These are phyloP conservation scores for Nakazawaea populi DNA, from an alignment of 805 yeast species.

Conservation along the genomic window DNA sequence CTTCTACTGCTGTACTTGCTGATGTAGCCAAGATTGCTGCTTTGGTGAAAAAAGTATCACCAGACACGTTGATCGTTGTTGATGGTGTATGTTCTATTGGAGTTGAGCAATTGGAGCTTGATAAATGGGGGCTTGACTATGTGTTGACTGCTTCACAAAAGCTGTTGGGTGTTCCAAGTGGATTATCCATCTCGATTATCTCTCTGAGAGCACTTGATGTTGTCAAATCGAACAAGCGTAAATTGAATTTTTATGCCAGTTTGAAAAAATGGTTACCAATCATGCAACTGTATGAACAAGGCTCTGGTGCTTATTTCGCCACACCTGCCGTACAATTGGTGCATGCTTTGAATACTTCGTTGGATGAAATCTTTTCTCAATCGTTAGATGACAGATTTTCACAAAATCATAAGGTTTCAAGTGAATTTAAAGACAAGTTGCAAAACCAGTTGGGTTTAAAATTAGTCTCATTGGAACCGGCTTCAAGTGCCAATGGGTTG, in stretches of 20 bases:
- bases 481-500: slow-evolving; percentile 79
- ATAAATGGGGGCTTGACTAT: slow-evolving; percentile 84
- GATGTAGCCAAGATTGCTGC: slow-evolving; percentile 60
- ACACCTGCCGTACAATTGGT: slow-evolving; percentile 91
- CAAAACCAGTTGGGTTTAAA: slow-evolving; percentile 54
- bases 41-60: slow-evolving; percentile 58
- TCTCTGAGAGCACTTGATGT: slow-evolving; percentile 68
- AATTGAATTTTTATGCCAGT: slow-evolving; percentile 59
- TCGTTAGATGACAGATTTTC: slow-evolving; percentile 56
- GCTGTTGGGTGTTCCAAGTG: slow-evolving; percentile 93
- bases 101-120: slow-evolving; percentile 80
- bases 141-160: slow-evolving; percentile 92
- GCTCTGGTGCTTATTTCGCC: slow-evolving; percentile 82
- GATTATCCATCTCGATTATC: slow-evolving; percentile 72
- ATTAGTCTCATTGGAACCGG: slow-evolving; percentile 54
- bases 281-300: slow-evolving; percentile 79
- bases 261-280: slow-evolving; percentile 84
- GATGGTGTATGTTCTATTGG: slow-evolving; percentile 96
- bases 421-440: slow-evolving; percentile 55
- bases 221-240: slow-evolving; percentile 39
- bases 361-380: slow-evolving; percentile 57
- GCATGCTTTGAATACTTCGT: slow-evolving; percentile 72
- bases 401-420: slow-evolving; percentile 57
- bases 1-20: slow-evolving; percentile 88
- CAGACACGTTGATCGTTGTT: slow-evolving; percentile 77